These are phyloP conservation scores for Arabidopsis lyrata DNA, from an alignment of 441 rosid genomes.

Conservation along the genomic window DNA sequence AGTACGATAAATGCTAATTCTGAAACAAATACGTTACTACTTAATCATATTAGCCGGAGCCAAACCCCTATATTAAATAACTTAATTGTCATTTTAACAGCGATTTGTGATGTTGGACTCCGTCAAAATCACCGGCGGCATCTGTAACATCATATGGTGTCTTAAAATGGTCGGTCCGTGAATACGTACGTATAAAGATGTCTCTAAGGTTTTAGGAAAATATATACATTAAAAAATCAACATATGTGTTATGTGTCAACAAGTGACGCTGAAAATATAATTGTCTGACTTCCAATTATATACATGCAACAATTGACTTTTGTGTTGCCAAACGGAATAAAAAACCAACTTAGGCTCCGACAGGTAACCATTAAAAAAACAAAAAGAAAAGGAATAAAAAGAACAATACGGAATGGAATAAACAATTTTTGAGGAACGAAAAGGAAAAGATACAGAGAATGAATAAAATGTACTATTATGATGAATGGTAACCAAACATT, in stretches of 20 bases:
- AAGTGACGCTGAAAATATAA: not conserved
- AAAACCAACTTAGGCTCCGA: no score
- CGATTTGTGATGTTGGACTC: constrained; percentile 33
- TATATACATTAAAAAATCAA: constrained; percentile 16
- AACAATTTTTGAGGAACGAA: no score
- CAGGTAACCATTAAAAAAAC: no score
- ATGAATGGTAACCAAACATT: no score
- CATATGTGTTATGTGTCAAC: constrained; percentile 26
- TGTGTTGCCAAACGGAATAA: not conserved
- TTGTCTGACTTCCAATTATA: constrained; percentile 10
- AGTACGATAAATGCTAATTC: not conserved
- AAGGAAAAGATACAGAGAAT: no score
- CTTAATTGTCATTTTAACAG: constrained; percentile 27
- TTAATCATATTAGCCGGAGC: not conserved
- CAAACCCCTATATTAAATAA: not conserved
- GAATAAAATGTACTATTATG: no score
- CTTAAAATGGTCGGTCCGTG: constrained; percentile 32
- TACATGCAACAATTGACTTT: constrained; percentile 16
- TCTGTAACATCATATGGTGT: constrained; percentile 24
- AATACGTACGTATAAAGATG: not conserved
- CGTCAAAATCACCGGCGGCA: constrained; percentile 38
- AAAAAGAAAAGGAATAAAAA: no score
- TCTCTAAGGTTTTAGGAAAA: not conserved
- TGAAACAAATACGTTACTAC: not conserved
- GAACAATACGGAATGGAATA: no score